These are phyloP conservation scores for Solanum ahanhuiri DNA, from an alignment of 257 asterid genomes.

Conservation along the genomic window DNA sequence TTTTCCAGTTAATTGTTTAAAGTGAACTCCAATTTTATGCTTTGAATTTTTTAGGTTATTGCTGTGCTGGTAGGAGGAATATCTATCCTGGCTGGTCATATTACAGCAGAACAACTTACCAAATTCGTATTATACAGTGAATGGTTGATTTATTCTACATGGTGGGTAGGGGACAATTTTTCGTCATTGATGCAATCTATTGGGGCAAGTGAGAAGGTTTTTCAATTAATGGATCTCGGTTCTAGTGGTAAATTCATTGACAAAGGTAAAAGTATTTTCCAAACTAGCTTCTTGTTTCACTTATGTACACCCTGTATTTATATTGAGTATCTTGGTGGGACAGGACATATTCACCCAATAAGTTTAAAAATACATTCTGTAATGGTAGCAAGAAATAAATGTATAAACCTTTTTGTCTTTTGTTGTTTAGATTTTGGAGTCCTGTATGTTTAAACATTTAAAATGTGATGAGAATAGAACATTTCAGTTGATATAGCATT, in stretches of 20 bases:
- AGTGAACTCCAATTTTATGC: not conserved
- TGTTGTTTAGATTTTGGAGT: not conserved
- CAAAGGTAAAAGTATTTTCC: conserved; percentile 32
- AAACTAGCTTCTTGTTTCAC: not conserved
- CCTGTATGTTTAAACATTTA: not conserved
- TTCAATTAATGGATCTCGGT: conserved; percentile 62
- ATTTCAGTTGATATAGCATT: not conserved
- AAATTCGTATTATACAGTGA: conserved; percentile 94
- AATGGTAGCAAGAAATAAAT: not conserved
- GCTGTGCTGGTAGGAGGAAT: conserved; percentile 97
- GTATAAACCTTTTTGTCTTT: not conserved
- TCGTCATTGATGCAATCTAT: conserved; percentile 90
- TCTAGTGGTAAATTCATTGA: conserved; percentile 65
- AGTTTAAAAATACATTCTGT: not conserved
- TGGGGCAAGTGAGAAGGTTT: conserved; percentile 98
- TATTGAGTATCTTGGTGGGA: not conserved
- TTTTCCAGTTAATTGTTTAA: not conserved
- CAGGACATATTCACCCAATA: not conserved
- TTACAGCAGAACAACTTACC: conserved; percentile 93
- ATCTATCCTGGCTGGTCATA: conserved; percentile 79
- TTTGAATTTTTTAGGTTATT: conserved; percentile 49
- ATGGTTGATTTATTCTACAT: conserved; percentile 94
- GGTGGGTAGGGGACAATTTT: conserved; percentile 96
- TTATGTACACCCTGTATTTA: not conserved
- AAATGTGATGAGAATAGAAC: not conserved